Percentiles rank a stretch among this genome's conserved stretches.
These are phyloP conservation scores for Aspergillus mulundensis DNA, from an alignment of 495 filamentous ascomycete genomes.

Conservation along the genomic window DNA sequence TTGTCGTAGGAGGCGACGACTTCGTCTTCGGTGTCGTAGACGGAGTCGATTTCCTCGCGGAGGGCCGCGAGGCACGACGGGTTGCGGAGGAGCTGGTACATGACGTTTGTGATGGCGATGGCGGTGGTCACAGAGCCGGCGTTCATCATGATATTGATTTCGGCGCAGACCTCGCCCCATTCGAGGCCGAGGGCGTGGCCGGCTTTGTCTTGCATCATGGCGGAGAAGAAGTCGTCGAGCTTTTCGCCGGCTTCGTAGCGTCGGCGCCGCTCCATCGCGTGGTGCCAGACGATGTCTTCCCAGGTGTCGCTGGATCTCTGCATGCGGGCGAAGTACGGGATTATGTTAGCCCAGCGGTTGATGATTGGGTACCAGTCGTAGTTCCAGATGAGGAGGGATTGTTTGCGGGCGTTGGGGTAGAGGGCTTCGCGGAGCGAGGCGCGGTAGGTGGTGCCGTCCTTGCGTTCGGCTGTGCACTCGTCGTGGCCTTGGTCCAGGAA, in stretches of 20 bases:
- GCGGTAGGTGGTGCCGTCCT: conserved; percentile 40
- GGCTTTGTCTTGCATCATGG: conserved; percentile 53
- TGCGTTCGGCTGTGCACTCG: conserved; percentile 31
- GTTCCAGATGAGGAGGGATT: conserved; percentile 43
- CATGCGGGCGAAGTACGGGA: conserved; percentile 32
- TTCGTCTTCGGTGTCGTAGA: conserved; percentile 29
- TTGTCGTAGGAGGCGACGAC: conserved; percentile 42
- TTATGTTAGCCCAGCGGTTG: conserved; percentile 28
- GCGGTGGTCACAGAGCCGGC: conserved; percentile 56
- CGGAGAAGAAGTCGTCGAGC: conserved; percentile 54
- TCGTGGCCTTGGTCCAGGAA: conserved; percentile 48
- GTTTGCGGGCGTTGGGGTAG: conserved; percentile 41
- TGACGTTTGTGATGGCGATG: conserved; percentile 43
- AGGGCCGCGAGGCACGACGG: conserved; percentile 48
- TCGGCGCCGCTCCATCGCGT: conserved; percentile 30
- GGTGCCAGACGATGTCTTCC: conserved; percentile 42
- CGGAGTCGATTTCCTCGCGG: conserved; percentile 52
- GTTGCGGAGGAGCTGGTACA: conserved; percentile 56
- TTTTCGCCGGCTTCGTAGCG: conserved; percentile 49
- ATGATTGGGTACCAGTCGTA: conserved; percentile 42
- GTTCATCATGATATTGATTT: conserved; percentile 44
- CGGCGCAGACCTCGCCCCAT: conserved; percentile 31
- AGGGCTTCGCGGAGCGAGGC: conserved; percentile 43
- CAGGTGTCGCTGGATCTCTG: conserved; percentile 22
- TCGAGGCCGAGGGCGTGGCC: conserved; percentile 35